These are phyloP conservation scores for Grosmannia clavigera DNA, from an alignment of 2,329 filamentous ascomycete genomes.

Conservation along the genomic window DNA sequence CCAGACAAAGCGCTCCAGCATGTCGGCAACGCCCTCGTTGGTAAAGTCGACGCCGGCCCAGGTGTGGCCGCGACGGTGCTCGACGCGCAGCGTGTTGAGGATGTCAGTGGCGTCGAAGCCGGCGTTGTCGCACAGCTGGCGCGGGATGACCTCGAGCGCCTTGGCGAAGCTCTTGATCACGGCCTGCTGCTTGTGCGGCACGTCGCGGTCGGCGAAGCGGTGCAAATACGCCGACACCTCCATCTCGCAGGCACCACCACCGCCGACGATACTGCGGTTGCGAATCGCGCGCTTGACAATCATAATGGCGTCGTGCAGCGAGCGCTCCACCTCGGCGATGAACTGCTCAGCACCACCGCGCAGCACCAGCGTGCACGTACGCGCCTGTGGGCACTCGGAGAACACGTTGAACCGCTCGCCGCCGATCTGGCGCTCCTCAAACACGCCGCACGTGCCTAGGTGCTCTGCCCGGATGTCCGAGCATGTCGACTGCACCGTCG, in stretches of 20 bases:
- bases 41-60: constrained; percentile 97
- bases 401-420: constrained; percentile 98
- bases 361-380: constrained; percentile 92
- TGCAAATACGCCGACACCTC: constrained; percentile 91
- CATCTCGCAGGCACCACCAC: constrained; percentile 93
- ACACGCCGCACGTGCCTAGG: constrained; percentile 77
- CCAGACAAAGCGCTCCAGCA: constrained; percentile 95
- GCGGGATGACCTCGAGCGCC: constrained; percentile 89
- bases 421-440: constrained; percentile 95
- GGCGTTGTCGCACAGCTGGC: constrained; percentile 96
- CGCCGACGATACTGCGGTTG: constrained; percentile 88
- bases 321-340: constrained; percentile 96
- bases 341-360: constrained; percentile 97
- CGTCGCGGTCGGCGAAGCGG: constrained; percentile 81
- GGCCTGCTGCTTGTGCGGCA: constrained; percentile 88
- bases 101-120: constrained; percentile 98
- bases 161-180: constrained; percentile 98
- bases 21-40: constrained; percentile 84
- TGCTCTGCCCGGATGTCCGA: constrained; percentile 85
- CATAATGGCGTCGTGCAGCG: constrained; percentile 98
- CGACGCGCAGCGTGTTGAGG: constrained; percentile 87
- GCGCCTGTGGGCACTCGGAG: constrained; percentile 85
- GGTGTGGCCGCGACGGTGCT: constrained; percentile 82
- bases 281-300: constrained; percentile 97
- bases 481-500: constrained; percentile 87